Conservation (phyloP, 2,329 filamentous ascomycete species). For the Penicillium carneum region DNA sequence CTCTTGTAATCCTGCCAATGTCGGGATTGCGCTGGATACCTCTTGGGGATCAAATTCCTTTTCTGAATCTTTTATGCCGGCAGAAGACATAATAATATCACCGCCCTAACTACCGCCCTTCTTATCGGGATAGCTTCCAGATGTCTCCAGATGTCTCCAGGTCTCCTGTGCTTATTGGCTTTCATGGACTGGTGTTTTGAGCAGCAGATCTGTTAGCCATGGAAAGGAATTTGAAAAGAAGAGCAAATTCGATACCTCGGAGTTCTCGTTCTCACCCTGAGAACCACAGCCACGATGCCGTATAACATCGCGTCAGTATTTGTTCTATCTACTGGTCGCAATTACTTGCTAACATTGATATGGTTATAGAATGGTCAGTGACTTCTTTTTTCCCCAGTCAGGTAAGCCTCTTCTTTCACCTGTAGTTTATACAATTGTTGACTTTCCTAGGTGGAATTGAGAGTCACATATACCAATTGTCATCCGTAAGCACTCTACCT, state of each 20-base stretch:
- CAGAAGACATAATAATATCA: constrained; percentile 23
- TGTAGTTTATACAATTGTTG: constrained; percentile 16
- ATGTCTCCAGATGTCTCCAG: constrained; percentile 6
- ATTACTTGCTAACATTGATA: constrained; percentile 38
- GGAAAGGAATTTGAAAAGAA: constrained; percentile 23
- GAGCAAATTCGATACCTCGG: constrained; percentile 17
- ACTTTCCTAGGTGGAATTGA: constrained; percentile 75
- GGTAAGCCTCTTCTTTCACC: constrained; percentile 53
- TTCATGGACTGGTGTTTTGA: constrained; percentile 9
- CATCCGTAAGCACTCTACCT: constrained; percentile 62
- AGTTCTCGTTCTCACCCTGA: constrained; percentile 30
- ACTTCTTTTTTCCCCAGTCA: constrained; percentile 98
- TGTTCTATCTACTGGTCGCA: constrained; percentile 14
- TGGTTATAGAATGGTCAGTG: constrained; percentile 81
- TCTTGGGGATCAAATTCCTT: constrained; percentile 22
- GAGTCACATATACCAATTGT: constrained; percentile 97
- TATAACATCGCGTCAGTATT: constrained; percentile 72
- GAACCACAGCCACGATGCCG: constrained; percentile 59
- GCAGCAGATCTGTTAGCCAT: constrained; percentile 30
- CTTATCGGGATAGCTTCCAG: constrained; percentile 24
- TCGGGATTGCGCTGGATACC: constrained; percentile 6
- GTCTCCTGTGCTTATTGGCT: not conserved
- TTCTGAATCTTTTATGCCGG: constrained; percentile 36
- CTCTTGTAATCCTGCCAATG: constrained; percentile 27
- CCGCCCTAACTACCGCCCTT: constrained; percentile 5